Evolutionary conservation across 345 rosid species (phyloP).

Genomic region (Aegle marmelos): DNA sequence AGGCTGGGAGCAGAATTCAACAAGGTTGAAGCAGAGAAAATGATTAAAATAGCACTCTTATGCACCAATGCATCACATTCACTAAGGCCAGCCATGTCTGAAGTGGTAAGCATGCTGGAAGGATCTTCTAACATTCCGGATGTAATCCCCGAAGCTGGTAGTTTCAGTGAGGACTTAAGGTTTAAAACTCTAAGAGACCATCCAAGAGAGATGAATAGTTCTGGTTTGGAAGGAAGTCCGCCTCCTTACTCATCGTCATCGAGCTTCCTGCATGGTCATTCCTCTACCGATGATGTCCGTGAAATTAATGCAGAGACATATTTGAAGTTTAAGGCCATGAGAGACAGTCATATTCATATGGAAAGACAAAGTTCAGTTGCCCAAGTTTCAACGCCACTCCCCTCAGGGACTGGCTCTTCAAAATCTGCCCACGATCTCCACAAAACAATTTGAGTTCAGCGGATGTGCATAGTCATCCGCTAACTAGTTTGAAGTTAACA

Average conservation of each 20-base stretch:
- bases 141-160: conserved; percentile 27
- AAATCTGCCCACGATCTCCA: not conserved
- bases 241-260: not conserved
- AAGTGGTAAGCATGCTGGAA: conserved; percentile 53
- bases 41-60: conserved; percentile 48
- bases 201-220: not conserved
- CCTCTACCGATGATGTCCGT: not conserved
- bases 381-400: not conserved
- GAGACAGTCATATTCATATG: conserved; percentile 2
- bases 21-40: conserved; percentile 32
- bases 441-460: not conserved
- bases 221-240: not conserved
- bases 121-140: conserved; percentile 40
- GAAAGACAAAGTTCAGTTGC: conserved; percentile 1
- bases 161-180: conserved; percentile 35
- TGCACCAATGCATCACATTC: conserved; percentile 49
- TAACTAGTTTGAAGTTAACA: not conserved
- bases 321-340: conserved; percentile 8
- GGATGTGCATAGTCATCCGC: not conserved
- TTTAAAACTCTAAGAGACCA: conserved; percentile 32
- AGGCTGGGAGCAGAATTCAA: conserved; percentile 35
- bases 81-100: conserved; percentile 57
- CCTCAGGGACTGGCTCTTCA: not conserved
- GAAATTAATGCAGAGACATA: conserved; percentile 13
- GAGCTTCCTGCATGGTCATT: not conserved